Evolutionary conservation across 1,284 basidiomycete genomes (phyloP).

Genomic region (Neolentinus lepideus): DNA sequence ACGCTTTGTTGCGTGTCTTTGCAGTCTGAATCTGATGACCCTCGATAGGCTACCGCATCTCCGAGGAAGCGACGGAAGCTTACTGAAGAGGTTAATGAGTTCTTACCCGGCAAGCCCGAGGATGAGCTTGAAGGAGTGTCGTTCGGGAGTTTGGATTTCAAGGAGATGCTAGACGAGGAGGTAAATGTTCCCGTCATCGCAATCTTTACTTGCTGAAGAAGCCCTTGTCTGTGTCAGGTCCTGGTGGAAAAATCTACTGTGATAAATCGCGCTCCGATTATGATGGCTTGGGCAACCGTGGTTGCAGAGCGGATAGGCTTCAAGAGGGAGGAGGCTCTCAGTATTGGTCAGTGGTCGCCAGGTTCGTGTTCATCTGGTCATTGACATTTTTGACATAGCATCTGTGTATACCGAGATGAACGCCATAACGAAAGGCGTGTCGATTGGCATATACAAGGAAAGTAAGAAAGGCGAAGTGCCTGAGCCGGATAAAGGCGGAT

Average conservation of each 20-base stretch:
- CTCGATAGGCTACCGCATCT: constrained; percentile 30
- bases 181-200: constrained; percentile 25
- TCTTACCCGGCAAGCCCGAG: constrained; percentile 43
- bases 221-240: constrained; percentile 30
- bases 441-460: constrained; percentile 66
- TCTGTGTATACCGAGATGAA: constrained; percentile 93
- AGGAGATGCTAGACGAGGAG: constrained; percentile 64
- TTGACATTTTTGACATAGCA: constrained; percentile 36
- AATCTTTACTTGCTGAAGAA: not conserved
- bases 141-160: constrained; percentile 58
- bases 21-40: not conserved
- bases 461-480: constrained; percentile 40
- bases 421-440: constrained; percentile 76
- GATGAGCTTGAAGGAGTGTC: constrained; percentile 35
- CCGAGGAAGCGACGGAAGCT: constrained; percentile 47
- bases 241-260: constrained; percentile 56
- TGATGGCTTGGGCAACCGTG: constrained; percentile 89
- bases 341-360: constrained; percentile 53
- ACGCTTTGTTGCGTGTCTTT: not conserved
- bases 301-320: constrained; percentile 87
- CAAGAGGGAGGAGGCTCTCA: constrained; percentile 80
- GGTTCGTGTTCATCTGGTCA: constrained; percentile 8
- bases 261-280: constrained; percentile 88
- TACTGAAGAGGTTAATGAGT: constrained; percentile 46
- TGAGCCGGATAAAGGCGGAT: constrained; percentile 49